Evolutionary conservation across 306 rosid genomes (phyloP), one percentile per base, ranked within the genome.

Genomic region (Bauhinia variegata): DNA sequence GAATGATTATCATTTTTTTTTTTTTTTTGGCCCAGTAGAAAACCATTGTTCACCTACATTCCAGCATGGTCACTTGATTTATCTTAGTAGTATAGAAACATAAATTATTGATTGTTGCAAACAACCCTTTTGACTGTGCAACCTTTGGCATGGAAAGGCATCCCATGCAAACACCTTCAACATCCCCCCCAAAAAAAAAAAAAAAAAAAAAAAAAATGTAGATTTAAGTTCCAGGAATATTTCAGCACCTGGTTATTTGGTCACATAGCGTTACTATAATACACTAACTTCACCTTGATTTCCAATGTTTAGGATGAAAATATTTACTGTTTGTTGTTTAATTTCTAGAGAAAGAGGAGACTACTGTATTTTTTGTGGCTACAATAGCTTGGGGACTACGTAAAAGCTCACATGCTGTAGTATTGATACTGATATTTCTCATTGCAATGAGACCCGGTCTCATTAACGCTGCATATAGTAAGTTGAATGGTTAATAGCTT

Each of bases 371-470:
- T 75, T 76, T 87, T 76, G 95, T 83, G 82, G 92, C 96, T 43
- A 87, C 91, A 73, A 78, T 91, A 54, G 95, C 86, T 53, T 91
- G 97, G 97, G 90, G 95, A 72, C 64, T 91, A 66, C 82, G 88
- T 77, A 91, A 89, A 81, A 85, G 88, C 84, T 91, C 97, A 64
- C 88, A 89, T 60, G 75, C 78, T 70, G 79, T 87, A 54, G 71
- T 83, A 65, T 77, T 91, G 79, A 78, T 81, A 58, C 78, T 91
- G 75, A 89, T 91, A 80, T 83, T 91, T 78, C 86, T 89, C 66
- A 81, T 91, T 75, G 91, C 96, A 41, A 78, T 87, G 85, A 87
- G 86, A 75, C 91, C 97, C 63, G 97, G 97, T 72, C 74, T 89
- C 74, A 80, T 91, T 80, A 95, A 89, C 71, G 91, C 92, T 62